A percentile compares a stretch with the other conserved stretches of the same genome.
Conservation (phyloP, 1,284 basidiomycete genomes). For the Papiliotrema laurentii region DNA sequence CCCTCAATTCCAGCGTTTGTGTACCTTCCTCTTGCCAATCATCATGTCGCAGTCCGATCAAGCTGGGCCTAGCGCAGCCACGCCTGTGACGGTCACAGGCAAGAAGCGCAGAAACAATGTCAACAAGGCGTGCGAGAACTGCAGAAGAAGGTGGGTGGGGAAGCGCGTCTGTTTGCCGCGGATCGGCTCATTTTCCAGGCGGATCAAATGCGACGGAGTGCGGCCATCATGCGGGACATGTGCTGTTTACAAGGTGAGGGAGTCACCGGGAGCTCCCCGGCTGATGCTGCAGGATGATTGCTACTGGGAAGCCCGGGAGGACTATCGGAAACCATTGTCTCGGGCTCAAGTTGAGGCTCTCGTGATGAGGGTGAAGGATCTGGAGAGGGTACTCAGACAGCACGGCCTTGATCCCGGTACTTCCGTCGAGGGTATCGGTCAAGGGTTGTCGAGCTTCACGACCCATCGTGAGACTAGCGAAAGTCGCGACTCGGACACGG, state of each 20-base stretch:
- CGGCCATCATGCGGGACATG: conserved; percentile 36
- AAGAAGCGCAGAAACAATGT: conserved; percentile 28
- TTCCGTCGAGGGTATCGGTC: background rate
- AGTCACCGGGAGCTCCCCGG: background rate
- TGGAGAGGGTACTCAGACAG: conserved; percentile 21
- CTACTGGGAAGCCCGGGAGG: conserved; percentile 23
- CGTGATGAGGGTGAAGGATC: conserved; percentile 16
- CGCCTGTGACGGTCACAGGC: too few relatives aligned
- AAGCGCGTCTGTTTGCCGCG: too few relatives aligned
- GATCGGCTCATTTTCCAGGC: conserved; percentile 11
- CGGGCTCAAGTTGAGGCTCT: conserved; percentile 24
- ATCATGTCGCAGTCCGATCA: background rate
- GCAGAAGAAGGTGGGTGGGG: conserved; percentile 21
- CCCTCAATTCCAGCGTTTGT: too few relatives aligned
- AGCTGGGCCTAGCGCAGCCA: background rate
- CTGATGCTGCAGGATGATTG: conserved; percentile 19
- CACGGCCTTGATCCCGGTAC: conserved; percentile 14
- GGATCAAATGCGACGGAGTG: conserved; percentile 39
- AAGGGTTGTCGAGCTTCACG: too few relatives aligned
- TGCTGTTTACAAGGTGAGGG: conserved; percentile 29
- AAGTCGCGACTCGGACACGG: too few relatives aligned
- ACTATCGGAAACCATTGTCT: conserved; percentile 27
- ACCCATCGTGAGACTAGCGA: too few relatives aligned
- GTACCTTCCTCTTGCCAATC: too few relatives aligned
- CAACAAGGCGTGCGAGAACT: conserved; percentile 30